Conservation (phyloP, 345 rosid species). For the Linum lewisii region DNA sequence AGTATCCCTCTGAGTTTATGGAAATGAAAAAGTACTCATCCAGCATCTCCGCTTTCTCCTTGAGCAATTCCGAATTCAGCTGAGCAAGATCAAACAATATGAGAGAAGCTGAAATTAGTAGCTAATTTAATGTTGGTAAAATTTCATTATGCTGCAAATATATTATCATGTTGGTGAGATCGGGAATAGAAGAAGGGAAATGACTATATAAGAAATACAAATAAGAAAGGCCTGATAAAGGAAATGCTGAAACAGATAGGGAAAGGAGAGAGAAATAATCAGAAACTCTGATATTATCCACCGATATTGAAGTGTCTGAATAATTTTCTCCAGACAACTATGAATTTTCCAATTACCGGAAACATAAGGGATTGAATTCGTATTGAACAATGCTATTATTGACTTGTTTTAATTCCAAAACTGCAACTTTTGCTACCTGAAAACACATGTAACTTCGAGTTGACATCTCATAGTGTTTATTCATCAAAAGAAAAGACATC, state of each 20-base stretch:
- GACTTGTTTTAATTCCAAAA: not conserved
- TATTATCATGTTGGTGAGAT: not conserved
- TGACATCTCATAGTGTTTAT: no score
- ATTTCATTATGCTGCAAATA: not conserved
- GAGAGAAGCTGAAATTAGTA: not conserved
- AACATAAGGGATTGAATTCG: conserved; percentile 1
- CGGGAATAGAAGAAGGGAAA: not conserved
- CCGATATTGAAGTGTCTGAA: not conserved
- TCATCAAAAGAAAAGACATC: not conserved
- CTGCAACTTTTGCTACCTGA: not conserved
- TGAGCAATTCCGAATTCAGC: conserved; percentile 82
- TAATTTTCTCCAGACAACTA: no score
- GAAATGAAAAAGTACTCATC: conserved; percentile 74
- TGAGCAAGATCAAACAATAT: conserved; percentile 19
- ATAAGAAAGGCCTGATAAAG: not conserved
- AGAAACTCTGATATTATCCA: not conserved
- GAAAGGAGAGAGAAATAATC: not conserved
- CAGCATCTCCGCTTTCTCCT: conserved; percentile 63
- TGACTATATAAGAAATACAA: conserved; percentile 1
- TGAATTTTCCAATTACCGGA: no score
- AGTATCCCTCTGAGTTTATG: conserved; percentile 54
- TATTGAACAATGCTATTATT: not conserved
- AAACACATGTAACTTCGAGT: no score
- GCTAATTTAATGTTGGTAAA: not conserved
- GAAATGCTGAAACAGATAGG: not conserved